Evolutionary conservation across 164 flowering plant species (phyloP).

Genomic region (Tinospora cordifolia): DNA sequence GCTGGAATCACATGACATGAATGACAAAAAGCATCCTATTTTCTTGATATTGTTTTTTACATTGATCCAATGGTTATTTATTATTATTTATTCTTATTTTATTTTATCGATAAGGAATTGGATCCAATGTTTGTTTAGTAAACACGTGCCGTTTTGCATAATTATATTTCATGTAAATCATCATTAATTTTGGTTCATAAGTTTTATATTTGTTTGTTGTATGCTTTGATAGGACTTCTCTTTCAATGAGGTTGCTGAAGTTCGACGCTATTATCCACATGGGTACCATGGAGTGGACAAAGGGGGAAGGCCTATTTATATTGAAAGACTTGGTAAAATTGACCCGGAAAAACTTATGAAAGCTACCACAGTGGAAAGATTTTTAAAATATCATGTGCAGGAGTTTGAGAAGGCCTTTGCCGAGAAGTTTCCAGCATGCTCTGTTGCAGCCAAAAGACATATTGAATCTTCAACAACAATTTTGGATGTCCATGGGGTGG

Average conservation of each 20-base stretch:
- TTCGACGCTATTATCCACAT: constrained; percentile 21
- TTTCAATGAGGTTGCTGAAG: constrained; percentile 21
- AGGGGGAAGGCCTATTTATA: constrained; percentile 26
- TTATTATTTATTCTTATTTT: neutral
- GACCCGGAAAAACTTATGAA: constrained; percentile 18
- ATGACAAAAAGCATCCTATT: neutral
- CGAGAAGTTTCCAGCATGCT: constrained; percentile 81
- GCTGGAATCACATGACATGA: neutral
- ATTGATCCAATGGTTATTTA: neutral
- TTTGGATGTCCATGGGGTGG: constrained; percentile 81
- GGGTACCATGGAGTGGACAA: constrained; percentile 31
- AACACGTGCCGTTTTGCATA: neutral
- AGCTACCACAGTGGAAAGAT: constrained; percentile 20
- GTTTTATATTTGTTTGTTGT: neutral
- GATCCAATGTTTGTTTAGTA: neutral
- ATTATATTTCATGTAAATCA: neutral
- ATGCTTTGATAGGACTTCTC: constrained; percentile 19
- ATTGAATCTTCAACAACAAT: constrained; percentile 57
- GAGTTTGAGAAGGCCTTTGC: constrained; percentile 71
- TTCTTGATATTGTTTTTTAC: neutral
- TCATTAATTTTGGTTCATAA: neutral
- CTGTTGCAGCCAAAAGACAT: constrained; percentile 63
- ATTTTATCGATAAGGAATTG: too few relatives aligned
- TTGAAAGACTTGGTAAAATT: constrained; percentile 21
- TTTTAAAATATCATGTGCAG: constrained; percentile 58